A percentile compares a stretch with the other conserved stretches of the same genome.
Evolutionary conservation across 2,329 filamentous ascomycete species (phyloP).

Genomic region (Stagonosporopsis rhizophila): DNA sequence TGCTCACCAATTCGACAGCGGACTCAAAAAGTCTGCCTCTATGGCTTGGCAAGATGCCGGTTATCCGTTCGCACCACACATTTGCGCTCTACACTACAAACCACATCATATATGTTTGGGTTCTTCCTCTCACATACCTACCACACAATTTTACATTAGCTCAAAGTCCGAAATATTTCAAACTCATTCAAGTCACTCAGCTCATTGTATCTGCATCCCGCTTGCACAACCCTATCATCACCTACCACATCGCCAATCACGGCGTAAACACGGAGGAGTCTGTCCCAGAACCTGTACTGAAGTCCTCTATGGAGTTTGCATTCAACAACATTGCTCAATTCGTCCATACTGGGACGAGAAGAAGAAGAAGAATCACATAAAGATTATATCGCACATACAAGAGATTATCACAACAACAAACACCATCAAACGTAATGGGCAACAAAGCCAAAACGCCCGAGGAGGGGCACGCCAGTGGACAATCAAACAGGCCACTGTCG

Average conservation of each 20-base stretch:
- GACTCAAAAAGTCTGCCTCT: conserved; percentile 1
- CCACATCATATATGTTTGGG: not conserved
- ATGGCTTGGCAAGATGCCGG: conserved; percentile 13
- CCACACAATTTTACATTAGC: not conserved
- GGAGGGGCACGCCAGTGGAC: conserved; percentile 48
- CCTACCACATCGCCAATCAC: conserved; percentile 31
- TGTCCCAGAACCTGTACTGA: conserved; percentile 39
- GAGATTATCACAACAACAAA: not conserved
- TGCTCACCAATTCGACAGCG: conserved; percentile 1
- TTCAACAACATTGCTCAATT: conserved; percentile 28
- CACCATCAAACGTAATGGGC: conserved; percentile 25
- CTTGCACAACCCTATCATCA: not conserved
- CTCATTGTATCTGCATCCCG: too few relatives aligned
- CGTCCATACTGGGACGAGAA: conserved; percentile 35
- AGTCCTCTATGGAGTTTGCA: conserved; percentile 34
- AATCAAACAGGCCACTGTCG: conserved; percentile 60
- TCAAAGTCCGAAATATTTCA: not conserved
- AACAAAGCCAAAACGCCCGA: conserved; percentile 28
- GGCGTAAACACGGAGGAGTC: conserved; percentile 38
- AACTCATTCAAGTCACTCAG: not conserved
- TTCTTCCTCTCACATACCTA: not conserved
- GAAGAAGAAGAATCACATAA: conserved; percentile 25
- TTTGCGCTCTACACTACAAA: not conserved
- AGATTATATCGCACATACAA: not conserved
- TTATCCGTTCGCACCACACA: conserved; percentile 3